These are phyloP conservation scores for Dictyostelium citrinum DNA, from an alignment of 78 protist genomes.

Conservation along the genomic window DNA sequence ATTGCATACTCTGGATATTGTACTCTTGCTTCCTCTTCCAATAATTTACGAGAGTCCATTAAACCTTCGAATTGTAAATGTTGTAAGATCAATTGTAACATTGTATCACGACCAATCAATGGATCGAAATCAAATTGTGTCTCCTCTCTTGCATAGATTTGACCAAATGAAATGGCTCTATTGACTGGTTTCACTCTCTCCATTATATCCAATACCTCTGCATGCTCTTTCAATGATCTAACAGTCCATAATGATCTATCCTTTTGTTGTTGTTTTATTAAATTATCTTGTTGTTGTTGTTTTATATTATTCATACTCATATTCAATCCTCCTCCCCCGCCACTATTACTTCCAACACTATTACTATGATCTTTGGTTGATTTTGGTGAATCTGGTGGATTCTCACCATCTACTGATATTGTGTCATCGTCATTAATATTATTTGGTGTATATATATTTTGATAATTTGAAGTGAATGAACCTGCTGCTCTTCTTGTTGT, in stretches of 20 bases:
- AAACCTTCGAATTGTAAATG: conserved; percentile 75
- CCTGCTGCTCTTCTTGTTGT: not conserved
- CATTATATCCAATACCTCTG: conserved; percentile 49
- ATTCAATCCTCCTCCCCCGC: not conserved
- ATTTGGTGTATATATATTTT: not conserved
- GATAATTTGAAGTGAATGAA: not conserved
- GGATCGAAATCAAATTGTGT: conserved; percentile 56
- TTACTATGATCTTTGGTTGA: conserved; percentile 1
- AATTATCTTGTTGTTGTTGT: conserved; percentile 1
- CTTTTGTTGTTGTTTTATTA: not conserved
- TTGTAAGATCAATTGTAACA: conserved; percentile 63
- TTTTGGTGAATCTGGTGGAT: conserved; percentile 48
- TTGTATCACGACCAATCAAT: conserved; percentile 63
- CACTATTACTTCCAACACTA: not conserved
- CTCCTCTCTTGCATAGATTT: conserved; percentile 60
- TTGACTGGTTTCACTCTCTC: conserved; percentile 59
- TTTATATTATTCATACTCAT: not conserved
- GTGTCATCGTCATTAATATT: not conserved
- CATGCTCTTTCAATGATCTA: conserved; percentile 68
- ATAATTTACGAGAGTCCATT: conserved; percentile 3
- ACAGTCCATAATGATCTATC: conserved; percentile 72
- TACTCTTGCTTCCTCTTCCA: conserved; percentile 62
- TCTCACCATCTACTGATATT: not conserved
- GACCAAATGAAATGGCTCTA: conserved; percentile 50
- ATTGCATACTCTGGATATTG: conserved; percentile 64